These are phyloP conservation scores for Immersiella caudata DNA, from an alignment of 495 filamentous ascomycete species.

Conservation along the genomic window DNA sequence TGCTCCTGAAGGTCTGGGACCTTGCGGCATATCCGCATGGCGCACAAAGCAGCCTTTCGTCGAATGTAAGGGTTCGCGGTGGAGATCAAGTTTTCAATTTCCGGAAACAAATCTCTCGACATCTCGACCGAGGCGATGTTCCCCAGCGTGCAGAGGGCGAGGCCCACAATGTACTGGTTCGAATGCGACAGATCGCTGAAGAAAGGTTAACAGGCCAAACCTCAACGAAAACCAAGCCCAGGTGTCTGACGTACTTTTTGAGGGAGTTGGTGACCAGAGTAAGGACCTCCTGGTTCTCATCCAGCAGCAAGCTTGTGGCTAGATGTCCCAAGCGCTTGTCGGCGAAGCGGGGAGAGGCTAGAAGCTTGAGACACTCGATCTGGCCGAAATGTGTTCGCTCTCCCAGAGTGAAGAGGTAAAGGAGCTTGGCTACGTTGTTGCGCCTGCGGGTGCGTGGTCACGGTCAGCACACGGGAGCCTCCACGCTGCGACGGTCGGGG, in stretches of 20 bases:
- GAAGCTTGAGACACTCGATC: slow-evolving; percentile 97
- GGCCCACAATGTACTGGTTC: slow-evolving; percentile 97
- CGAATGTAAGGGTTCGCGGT: slow-evolving; percentile 96
- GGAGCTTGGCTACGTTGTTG: slow-evolving; percentile 97
- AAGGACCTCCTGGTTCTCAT: slow-evolving; percentile 98
- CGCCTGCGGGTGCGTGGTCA: slow-evolving; percentile 58
- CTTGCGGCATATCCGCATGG: slow-evolving; percentile 98
- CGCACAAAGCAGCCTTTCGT: slow-evolving; percentile 96
- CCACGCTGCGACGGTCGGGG: neutral
- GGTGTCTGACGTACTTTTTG: slow-evolving; percentile 70
- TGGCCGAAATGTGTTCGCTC: slow-evolving; percentile 98
- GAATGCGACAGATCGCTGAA: slow-evolving; percentile 90
- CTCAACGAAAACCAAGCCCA: neutral
- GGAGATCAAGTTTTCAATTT: slow-evolving; percentile 87
- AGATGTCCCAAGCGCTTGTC: slow-evolving; percentile 97
- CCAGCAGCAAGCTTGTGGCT: slow-evolving; percentile 91
- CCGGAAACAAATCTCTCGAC: slow-evolving; percentile 95
- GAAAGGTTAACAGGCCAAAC: slow-evolving; percentile 34
- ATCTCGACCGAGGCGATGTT: slow-evolving; percentile 98
- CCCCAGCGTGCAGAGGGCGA: slow-evolving; percentile 91
- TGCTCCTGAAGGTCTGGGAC: slow-evolving; percentile 97
- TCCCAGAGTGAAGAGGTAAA: slow-evolving; percentile 98
- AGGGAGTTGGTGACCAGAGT: slow-evolving; percentile 97
- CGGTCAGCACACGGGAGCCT: slow-evolving; percentile 21
- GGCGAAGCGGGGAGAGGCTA: slow-evolving; percentile 95